Base-by-base conservation (phyloP, 306 rosid species). In the Fragaria iinumae region DNA sequence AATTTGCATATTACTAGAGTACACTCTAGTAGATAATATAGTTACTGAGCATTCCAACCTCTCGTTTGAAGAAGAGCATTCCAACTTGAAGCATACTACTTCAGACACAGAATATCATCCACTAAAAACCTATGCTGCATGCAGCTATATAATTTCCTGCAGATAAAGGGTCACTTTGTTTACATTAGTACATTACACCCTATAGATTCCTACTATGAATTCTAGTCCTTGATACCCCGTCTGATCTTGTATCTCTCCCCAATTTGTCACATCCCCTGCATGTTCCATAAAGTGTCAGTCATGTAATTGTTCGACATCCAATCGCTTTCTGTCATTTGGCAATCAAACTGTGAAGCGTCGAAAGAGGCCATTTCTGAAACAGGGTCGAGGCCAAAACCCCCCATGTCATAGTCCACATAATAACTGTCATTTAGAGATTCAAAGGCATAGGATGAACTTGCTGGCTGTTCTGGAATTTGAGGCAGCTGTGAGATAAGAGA, bases 221-320 rank as follows among this genome's bases (percentile, higher is more conserved):
- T 29, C 8, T 82, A 52, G 8, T 52, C 57, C 23, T 52, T 18
- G 63, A n/a, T n/a, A 11, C 62, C 69, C 72, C 80, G 55, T 66
- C 56, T 64, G 59, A 62, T 60, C 64, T 62, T 62, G 34, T 17
- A 59, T 23, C 53, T 69, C 76, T 71, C 25, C 50, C 14, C 63
- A 53, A 23, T 44, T 60, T 67, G 43, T 86, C 80, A 91, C 85
- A 85, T 81, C 68, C 84, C 79, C 65, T 83, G 86, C 93, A 90
- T 81, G 87, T 90, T 85, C 97, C 95, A 91, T 59, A 91, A 79
- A 76, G 83, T 56, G 48, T 90, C 91, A 74, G 70, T 86, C 86
- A 82, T 74, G 84, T 72, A 83, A 67, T 82, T 84, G 63, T 82
- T 80, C 18, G 77, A 8, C 73, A 81, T 63, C 96, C 98, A 93